Evolutionary conservation across 1,139 yeast species (phyloP).

Genomic region (Pichia sorboxylosa): DNA sequence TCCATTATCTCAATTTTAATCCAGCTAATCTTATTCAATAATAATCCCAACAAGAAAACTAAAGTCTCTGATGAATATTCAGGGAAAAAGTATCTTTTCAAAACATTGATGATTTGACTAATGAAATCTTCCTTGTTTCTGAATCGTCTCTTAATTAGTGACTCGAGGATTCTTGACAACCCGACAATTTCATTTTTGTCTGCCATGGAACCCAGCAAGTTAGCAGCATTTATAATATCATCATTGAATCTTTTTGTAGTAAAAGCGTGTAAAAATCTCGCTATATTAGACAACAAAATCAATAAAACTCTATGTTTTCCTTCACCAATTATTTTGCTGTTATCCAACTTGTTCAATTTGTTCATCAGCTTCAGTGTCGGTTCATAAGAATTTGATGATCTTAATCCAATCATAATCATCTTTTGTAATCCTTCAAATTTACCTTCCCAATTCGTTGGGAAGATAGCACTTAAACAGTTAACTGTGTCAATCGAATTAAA

Average conservation of each 20-base stretch:
- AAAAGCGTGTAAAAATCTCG: conserved; percentile 73
- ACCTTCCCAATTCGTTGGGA: conserved; percentile 96
- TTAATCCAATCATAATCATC: conserved; percentile 65
- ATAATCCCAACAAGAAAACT: conserved; percentile 63
- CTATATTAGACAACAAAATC: conserved; percentile 68
- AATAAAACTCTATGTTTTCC: conserved; percentile 58
- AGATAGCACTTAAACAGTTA: conserved; percentile 67
- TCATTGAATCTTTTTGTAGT: conserved; percentile 40
- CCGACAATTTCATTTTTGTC: conserved; percentile 45
- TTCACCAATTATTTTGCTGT: conserved; percentile 70
- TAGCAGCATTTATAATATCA: conserved; percentile 50
- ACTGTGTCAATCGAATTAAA: conserved; percentile 79
- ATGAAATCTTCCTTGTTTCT: conserved; percentile 83
- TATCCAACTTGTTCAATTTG: conserved; percentile 52
- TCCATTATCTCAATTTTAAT: conserved; percentile 71
- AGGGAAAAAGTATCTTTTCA: conserved; percentile 61
- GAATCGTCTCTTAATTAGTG: conserved; percentile 67
- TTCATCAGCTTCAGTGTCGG: conserved; percentile 66
- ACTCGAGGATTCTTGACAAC: conserved; percentile 60
- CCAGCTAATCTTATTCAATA: conserved; percentile 71
- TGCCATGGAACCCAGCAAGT: conserved; percentile 49
- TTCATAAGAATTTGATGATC: conserved; percentile 74
- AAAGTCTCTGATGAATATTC: conserved; percentile 63
- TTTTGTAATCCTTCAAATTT: conserved; percentile 81
- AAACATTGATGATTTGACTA: conserved; percentile 63